Evolutionary conservation across 164 flowering plant species (phyloP), one percentile per base, ranked within the genome.

Genomic region (Vitis amurensis): DNA sequence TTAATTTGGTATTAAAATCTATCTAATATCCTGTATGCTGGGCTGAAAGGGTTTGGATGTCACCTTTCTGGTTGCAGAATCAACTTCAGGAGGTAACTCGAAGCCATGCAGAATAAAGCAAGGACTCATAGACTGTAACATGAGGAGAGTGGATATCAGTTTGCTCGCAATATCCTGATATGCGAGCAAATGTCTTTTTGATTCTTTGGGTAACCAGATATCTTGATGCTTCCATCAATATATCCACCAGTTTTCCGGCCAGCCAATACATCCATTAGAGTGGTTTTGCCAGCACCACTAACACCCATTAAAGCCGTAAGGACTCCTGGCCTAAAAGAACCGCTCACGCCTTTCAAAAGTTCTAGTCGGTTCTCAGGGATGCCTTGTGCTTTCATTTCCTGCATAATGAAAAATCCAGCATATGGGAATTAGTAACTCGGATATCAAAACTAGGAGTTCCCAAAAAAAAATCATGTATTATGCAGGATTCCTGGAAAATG

Each of bases 61-160:
- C 44, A 85, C 92, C 89, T 83, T 79, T 77, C 86, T 78, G n/a
- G 89, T 74, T 15, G 63, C 61, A 23, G 76, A 63, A 68, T 82
- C 71, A 55, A 85, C 84, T 29, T 82, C 90, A 15, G 68, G 68
- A 10, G 89, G 81, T 53, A 88, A 69, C 11, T n/a, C 92, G 68
- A n/a, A 88, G 85, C 87, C 88, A 85, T 0, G 92, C 90, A 51
- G 92, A 88, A 74, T 78, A 87, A 23, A 79, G 47, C 68, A 86
- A 68, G 44, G 92, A 88, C 71, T 88, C 88, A 47, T 74, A 73
- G 48, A 82, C 81, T 44, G 85, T 81, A 10, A 83, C 83, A 71
- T 79, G 83, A 11, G 87, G 87, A 47, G 87, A 81, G 68, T 83
- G 85, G 56, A 83, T 83, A 64, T 83, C 87, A 50, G 73, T 85